These are phyloP conservation scores for Chaetothyriales sp. DNA, from an alignment of 2,329 filamentous ascomycete genomes.

Conservation along the genomic window DNA sequence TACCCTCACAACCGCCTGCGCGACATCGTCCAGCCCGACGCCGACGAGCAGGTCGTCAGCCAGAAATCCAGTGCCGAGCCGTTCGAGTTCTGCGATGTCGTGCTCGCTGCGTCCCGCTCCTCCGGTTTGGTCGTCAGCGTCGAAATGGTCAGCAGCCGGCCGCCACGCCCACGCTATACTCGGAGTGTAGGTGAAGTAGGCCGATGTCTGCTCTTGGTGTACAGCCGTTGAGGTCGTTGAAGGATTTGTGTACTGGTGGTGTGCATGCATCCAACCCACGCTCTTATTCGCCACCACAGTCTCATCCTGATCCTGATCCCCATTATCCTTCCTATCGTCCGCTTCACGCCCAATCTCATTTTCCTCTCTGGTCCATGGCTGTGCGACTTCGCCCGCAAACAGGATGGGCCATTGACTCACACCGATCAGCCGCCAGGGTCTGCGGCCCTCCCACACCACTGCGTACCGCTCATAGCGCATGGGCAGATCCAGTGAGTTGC, in stretches of 20 bases:
- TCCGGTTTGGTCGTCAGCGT: slow-evolving; percentile 4
- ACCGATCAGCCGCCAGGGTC: slow-evolving; percentile 25
- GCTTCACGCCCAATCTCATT: slow-evolving; percentile 15
- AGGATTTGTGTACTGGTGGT: background rate
- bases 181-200: slow-evolving; percentile 28
- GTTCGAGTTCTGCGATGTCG: slow-evolving; percentile 20
- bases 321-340: background rate
- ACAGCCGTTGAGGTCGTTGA: background rate
- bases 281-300: background rate
- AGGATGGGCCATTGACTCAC: slow-evolving; percentile 24
- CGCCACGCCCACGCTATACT: slow-evolving; percentile 27
- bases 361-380: slow-evolving; percentile 23
- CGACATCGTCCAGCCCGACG: slow-evolving; percentile 26
- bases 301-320: slow-evolving; percentile 1
- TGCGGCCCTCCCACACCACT: slow-evolving; percentile 24
- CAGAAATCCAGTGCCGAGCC: slow-evolving; percentile 24
- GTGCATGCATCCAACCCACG: background rate
- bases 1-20: slow-evolving; percentile 23
- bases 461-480: slow-evolving; percentile 28
- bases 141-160: slow-evolving; percentile 2
- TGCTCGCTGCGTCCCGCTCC: background rate
- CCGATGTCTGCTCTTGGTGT: slow-evolving; percentile 16
- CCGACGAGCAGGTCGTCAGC: slow-evolving; percentile 29
- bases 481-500: slow-evolving; percentile 23
- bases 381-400: slow-evolving; percentile 25